phyloP scores from a whole-genome alignment of 179 eudicot genomes.

The Spergularia azorica region DNA sequence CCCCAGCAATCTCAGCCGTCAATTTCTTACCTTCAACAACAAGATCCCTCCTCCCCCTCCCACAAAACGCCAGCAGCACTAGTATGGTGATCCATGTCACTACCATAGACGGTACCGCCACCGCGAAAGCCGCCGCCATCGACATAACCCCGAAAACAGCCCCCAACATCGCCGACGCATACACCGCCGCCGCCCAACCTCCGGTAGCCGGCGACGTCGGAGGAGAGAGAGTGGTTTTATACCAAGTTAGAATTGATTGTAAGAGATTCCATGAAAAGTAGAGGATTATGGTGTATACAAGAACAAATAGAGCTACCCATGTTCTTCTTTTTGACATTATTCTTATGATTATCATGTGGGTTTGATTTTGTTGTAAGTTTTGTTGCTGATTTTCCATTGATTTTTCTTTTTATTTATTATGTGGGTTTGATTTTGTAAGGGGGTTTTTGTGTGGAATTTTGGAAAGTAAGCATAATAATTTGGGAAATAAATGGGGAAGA shows the following conservation, averaged over 20 bases:
- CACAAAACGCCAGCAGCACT: slow-evolving; percentile 63
- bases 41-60: slow-evolving; percentile 51
- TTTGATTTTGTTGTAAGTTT: slow-evolving; percentile 15
- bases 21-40: slow-evolving; percentile 82
- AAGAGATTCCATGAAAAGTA: slow-evolving; percentile 72
- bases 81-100: slow-evolving; percentile 87
- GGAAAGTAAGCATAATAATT: slow-evolving; percentile 1
- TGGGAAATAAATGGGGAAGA: not conserved
- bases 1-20: slow-evolving; percentile 71
- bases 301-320: slow-evolving; percentile 63
- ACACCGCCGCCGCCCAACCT: slow-evolving; percentile 54
- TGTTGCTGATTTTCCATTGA: slow-evolving; percentile 25
- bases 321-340: slow-evolving; percentile 73
- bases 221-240: slow-evolving; percentile 37
- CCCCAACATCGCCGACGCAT: slow-evolving; percentile 66
- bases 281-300: slow-evolving; percentile 56
- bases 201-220: slow-evolving; percentile 11
- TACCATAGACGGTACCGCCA: slow-evolving; percentile 75
- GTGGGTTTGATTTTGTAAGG: not conserved
- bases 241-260: slow-evolving; percentile 60
- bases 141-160: slow-evolving; percentile 71
- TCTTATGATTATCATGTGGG: slow-evolving; percentile 35
- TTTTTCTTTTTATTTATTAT: not conserved
- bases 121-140: slow-evolving; percentile 78
- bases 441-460: slow-evolving; percentile 1